These are phyloP conservation scores for Penicillium malachiteum DNA, from an alignment of 495 filamentous ascomycete genomes.

Conservation along the genomic window DNA sequence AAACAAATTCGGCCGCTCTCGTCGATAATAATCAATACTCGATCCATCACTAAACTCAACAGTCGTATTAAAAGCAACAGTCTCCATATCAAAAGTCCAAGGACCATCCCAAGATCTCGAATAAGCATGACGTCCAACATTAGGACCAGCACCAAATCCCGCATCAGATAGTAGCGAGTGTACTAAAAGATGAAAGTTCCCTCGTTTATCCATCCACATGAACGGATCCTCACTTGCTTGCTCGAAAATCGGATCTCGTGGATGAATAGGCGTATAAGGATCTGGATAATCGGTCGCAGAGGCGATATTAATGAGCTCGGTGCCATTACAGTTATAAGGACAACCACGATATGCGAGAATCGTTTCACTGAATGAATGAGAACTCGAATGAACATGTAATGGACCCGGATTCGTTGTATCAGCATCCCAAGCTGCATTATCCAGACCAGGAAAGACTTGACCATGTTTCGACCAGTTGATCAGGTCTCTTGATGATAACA, in stretches of 20 bases:
- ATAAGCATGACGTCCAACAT: constrained; percentile 37
- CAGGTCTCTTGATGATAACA: constrained; percentile 15
- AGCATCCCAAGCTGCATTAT: constrained; percentile 16
- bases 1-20: constrained; percentile 39
- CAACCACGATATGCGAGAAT: constrained; percentile 24
- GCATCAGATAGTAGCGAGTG: constrained; percentile 37
- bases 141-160: constrained; percentile 32
- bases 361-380: background rate
- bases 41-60: constrained; percentile 36
- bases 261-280: constrained; percentile 16
- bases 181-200: constrained; percentile 38
- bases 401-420: constrained; percentile 33
- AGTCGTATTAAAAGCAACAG: constrained; percentile 34
- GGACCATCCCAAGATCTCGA: constrained; percentile 34
- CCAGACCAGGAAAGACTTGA: constrained; percentile 11
- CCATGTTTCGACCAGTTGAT: constrained; percentile 14
- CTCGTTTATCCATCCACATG: constrained; percentile 41
- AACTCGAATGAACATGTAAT: constrained; percentile 20
- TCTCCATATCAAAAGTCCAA: constrained; percentile 36
- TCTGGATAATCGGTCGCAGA: constrained; percentile 9
- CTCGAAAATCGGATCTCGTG: constrained; percentile 13
- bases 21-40: constrained; percentile 25
- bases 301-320: constrained; percentile 20
- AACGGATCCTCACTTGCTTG: constrained; percentile 37
- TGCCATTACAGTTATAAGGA: constrained; percentile 15